Base-by-base conservation (phyloP, 2,329 filamentous ascomycete species). In the Cladophialophora bantiana region DNA sequence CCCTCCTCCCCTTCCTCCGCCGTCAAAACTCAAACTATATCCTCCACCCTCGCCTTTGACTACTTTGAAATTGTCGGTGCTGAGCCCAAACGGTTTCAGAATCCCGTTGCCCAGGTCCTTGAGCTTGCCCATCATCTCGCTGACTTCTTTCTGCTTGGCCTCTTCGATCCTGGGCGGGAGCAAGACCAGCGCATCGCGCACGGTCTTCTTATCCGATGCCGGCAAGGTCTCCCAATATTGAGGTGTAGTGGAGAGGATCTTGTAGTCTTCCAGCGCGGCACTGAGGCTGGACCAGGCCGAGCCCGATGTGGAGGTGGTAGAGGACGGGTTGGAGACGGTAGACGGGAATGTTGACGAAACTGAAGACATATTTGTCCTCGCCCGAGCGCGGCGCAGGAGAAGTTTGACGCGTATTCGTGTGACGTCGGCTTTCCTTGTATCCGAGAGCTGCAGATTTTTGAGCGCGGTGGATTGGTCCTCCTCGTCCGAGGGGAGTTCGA, bases 111-210 rank as follows among this genome's bases (percentile, higher is more conserved):
- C 95, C 67, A 99, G 82, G 79, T 90, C 89, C 77, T 96, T 97
- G 73, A 99, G 80, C 81, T 98, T 97, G 18, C 90, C 92, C 93
- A 97, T 96, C 93, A 98, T 97, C 80, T 99, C 94, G 2, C 86
- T 89, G 86, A 95, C 92, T 79, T 99, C 95, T 72, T 85, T 86
- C 75, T 97, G 90, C 79, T 93, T 92, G 1, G 94, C 93, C 18
- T 86, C 86, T 70, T 94, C 91, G 58, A 93, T 85, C 68, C 85
- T 84, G 1, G 85, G 81, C 1, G 92, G 92, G 45, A 98, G 79
- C 26, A 83, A 81, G 13, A 83, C 78, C 66, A 96, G 82, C 72
- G 93, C 90, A 34, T 82, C 79, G 60, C 87, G 83, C 1, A 96
- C 90, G 15, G 90, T 85, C 73, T 85, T 88, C 75, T 81, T 82